Evolutionary conservation across 2,329 filamentous ascomycete species (phyloP).

Genomic region (Colletotrichum cordylinicola): DNA sequence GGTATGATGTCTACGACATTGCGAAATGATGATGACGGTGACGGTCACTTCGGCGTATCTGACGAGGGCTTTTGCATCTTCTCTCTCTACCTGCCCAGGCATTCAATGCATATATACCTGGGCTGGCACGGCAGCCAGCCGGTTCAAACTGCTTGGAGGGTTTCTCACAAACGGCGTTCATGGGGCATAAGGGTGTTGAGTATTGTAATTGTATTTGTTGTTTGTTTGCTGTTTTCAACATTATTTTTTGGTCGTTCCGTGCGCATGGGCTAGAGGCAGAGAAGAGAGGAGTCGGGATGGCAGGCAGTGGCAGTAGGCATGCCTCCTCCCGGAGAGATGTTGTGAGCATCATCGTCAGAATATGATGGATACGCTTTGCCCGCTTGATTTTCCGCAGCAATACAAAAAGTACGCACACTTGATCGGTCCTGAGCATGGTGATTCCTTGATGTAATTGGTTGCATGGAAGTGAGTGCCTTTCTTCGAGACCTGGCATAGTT

Average conservation of each 20-base stretch:
- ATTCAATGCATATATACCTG: conserved; percentile 19
- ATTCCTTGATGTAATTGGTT: too few species aligned
- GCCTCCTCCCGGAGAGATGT: not conserved
- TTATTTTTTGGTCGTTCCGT: not conserved
- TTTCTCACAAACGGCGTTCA: conserved; percentile 11
- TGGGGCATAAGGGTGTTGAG: conserved; percentile 4
- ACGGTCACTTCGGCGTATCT: not conserved
- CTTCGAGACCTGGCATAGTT: too few species aligned
- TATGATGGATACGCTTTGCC: conserved; percentile 2
- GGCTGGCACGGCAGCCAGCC: conserved; percentile 9
- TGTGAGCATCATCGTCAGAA: not conserved
- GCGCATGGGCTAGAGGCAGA: not conserved
- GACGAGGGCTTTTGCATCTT: conserved; percentile 9
- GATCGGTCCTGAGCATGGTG: not conserved
- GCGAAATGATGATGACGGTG: conserved; percentile 13
- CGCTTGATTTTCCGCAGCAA: conserved; percentile 6
- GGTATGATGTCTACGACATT: conserved; percentile 19
- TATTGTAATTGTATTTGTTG: conserved; percentile 23
- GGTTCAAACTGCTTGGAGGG: conserved; percentile 5
- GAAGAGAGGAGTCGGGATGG: not conserved
- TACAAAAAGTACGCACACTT: conserved; percentile 10
- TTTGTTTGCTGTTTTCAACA: not conserved
- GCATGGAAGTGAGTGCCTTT: too few species aligned
- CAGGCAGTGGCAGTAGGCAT: conserved; percentile 10
- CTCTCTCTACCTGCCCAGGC: conserved; percentile 11